Evolutionary conservation across 1,139 yeast genomes (phyloP).

Genomic region (Wickerhamiella infanticola): DNA sequence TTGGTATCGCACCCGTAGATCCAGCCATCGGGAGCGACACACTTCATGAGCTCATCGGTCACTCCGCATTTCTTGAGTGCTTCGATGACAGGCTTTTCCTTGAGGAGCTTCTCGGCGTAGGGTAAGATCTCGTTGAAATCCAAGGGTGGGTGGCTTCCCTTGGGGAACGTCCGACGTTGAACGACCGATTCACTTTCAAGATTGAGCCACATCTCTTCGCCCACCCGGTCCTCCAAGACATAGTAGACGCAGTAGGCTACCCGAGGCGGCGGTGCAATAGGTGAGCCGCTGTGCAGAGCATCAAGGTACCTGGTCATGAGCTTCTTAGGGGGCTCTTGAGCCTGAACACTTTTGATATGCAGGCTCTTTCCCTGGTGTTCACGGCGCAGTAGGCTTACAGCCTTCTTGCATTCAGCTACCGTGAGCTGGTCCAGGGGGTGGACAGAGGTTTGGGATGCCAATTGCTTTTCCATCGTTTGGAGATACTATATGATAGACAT

Average conservation of each 20-base stretch:
- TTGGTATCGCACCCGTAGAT: slow-evolving; percentile 77
- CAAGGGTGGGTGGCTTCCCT: slow-evolving; percentile 59
- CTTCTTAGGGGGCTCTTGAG: slow-evolving; percentile 69
- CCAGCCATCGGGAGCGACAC: slow-evolving; percentile 79
- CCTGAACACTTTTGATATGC: slow-evolving; percentile 60
- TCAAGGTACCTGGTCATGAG: slow-evolving; percentile 54
- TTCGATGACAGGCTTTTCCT: slow-evolving; percentile 47
- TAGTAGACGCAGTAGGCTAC: slow-evolving; percentile 52
- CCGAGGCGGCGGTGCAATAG: slow-evolving; percentile 40
- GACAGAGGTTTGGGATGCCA: not conserved
- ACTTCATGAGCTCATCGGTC: slow-evolving; percentile 35
- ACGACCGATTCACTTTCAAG: slow-evolving; percentile 42
- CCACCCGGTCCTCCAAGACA: slow-evolving; percentile 40
- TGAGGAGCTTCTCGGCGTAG: slow-evolving; percentile 36
- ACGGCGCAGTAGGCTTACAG: slow-evolving; percentile 35
- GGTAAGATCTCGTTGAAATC: slow-evolving; percentile 52
- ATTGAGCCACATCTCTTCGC: slow-evolving; percentile 62
- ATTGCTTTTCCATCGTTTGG: not conserved
- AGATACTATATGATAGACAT: too few species aligned
- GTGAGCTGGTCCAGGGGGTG: slow-evolving; percentile 54
- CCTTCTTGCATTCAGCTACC: slow-evolving; percentile 47
- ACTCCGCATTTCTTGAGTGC: slow-evolving; percentile 39
- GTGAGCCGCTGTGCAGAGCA: slow-evolving; percentile 47
- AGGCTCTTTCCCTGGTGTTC: slow-evolving; percentile 35
- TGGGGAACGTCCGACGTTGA: slow-evolving; percentile 40